Percentiles rank a stretch among this genome's conserved stretches.
Conservation (phyloP, 2,329 filamentous ascomycete genomes). For the Tolypocladium tropicale region DNA sequence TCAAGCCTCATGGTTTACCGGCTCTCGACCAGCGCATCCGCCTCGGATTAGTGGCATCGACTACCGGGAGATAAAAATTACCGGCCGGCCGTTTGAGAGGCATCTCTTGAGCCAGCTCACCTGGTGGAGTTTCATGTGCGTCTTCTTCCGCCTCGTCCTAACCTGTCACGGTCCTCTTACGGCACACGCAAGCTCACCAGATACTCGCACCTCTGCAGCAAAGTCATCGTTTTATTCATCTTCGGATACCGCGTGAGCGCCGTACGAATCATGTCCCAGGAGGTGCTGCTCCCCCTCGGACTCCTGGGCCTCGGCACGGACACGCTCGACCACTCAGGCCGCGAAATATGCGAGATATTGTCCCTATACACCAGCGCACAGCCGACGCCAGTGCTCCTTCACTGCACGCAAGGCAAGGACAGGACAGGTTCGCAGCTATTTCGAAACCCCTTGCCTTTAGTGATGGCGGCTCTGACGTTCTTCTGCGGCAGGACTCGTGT, state of each 20-base stretch:
- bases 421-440: slow-evolving; percentile 31
- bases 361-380: slow-evolving; percentile 16
- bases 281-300: slow-evolving; percentile 64
- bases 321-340: slow-evolving; percentile 56
- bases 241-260: slow-evolving; percentile 59
- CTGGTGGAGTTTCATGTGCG: slow-evolving; percentile 55
- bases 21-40: slow-evolving; percentile 38
- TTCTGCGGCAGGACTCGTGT: slow-evolving; percentile 48
- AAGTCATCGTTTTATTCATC: slow-evolving; percentile 49
- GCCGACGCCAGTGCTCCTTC: slow-evolving; percentile 57
- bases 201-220: slow-evolving; percentile 10
- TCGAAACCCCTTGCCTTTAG: not conserved
- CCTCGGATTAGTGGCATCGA: slow-evolving; percentile 51
- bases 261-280: slow-evolving; percentile 55
- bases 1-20: slow-evolving; percentile 31
- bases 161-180: not conserved
- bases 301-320: slow-evolving; percentile 60
- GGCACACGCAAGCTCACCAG: not conserved
- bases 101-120: slow-evolving; percentile 57
- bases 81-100: slow-evolving; percentile 59
- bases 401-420: slow-evolving; percentile 88
- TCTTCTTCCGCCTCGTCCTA: slow-evolving; percentile 21
- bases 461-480: slow-evolving; percentile 18
- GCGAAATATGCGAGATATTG: slow-evolving; percentile 41
- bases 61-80: slow-evolving; percentile 63